Base-by-base conservation (phyloP, 106 monocot species). In the Hemerocallis citrina region DNA sequence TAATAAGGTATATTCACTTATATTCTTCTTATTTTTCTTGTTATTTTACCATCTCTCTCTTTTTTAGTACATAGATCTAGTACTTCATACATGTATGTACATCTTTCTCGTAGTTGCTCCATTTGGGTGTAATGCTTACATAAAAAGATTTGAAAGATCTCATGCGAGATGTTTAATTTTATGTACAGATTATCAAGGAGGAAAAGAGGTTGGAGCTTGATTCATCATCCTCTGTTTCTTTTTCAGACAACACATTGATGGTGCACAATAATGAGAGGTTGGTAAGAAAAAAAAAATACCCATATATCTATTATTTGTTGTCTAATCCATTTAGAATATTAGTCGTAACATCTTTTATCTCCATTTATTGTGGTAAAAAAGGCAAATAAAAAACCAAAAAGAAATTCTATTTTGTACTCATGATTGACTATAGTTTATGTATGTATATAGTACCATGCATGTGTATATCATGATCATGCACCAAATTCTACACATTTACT, bases 261-360 rank as follows among this genome's bases (percentile, higher is more conserved):
- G 34, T 57, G 34, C 57, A 57, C 35, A 49, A 49, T 49, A 57
- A 57, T 35, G 57, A 35, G n/a, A 59, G 59, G 59, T 59, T 59
- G 39, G 59, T 34, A 24, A 17, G 9, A 34, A 5, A 22, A 19
- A 17, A 19, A 34, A 5, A 22, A 19, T 19, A 32, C 20, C 15
- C 0, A 57, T 17, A 57, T 17, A n/a, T 17, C 7, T 49, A 14
- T 49, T 17, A 10, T 21, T 49, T 19, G 16, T 49, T 49, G 16
- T 49, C 16, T 49, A n/a, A 8, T 7, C 21, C 4, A 57, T 35
- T 57, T 31, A 31, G n/a, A n/a, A n/a, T n/a, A n/a, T n/a, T n/a
- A n/a, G n/a, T n/a, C n/a, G n/a, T n/a, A n/a, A n/a, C n/a, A n/a
- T n/a, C n/a, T n/a, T 32, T 57, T 57, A 34, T 57, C 56, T 57